Conservation (phyloP, 805 yeast species). For the Yueomyces sinensis region DNA sequence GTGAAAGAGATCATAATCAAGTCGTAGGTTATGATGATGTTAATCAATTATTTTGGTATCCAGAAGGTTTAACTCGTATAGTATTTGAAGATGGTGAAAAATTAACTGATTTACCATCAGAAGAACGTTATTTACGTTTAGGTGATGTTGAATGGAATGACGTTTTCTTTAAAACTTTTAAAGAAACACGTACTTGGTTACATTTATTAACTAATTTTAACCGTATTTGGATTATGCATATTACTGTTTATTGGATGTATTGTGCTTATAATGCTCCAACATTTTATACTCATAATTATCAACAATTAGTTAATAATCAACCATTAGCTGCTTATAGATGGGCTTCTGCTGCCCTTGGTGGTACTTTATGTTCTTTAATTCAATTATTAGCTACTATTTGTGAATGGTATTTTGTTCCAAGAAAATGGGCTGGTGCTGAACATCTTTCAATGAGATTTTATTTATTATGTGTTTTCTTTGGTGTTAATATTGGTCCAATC, state of each 20-base stretch:
- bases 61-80: constrained; percentile 93
- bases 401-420: constrained; percentile 94
- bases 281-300: constrained; percentile 74
- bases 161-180: constrained; percentile 90
- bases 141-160: constrained; percentile 88
- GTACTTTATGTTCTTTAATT: constrained; percentile 69
- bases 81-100: constrained; percentile 83
- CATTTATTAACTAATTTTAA: constrained; percentile 89
- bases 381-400: constrained; percentile 79
- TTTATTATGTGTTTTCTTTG: constrained; percentile 54
- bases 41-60: constrained; percentile 97
- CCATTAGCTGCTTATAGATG: constrained; percentile 82
- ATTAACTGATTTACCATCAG: constrained; percentile 76
- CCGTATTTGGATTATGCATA: constrained; percentile 95
- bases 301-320: constrained; percentile 68
- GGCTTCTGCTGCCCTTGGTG: constrained; percentile 90
- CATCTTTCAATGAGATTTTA: constrained; percentile 77
- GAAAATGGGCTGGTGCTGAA: constrained; percentile 99
- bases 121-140: constrained; percentile 74
- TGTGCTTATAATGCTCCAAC: constrained; percentile 86
- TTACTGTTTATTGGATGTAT: constrained; percentile 87
- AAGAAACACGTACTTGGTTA: constrained; percentile 94
- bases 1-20: constrained; percentile 73
- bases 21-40: constrained; percentile 94
- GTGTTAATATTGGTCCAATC: constrained; percentile 70